Evolutionary conservation across 2,329 filamentous ascomycete genomes (phyloP), one percentile per base, ranked within the genome.

Genomic region (Colletotrichum chlorophyti): DNA sequence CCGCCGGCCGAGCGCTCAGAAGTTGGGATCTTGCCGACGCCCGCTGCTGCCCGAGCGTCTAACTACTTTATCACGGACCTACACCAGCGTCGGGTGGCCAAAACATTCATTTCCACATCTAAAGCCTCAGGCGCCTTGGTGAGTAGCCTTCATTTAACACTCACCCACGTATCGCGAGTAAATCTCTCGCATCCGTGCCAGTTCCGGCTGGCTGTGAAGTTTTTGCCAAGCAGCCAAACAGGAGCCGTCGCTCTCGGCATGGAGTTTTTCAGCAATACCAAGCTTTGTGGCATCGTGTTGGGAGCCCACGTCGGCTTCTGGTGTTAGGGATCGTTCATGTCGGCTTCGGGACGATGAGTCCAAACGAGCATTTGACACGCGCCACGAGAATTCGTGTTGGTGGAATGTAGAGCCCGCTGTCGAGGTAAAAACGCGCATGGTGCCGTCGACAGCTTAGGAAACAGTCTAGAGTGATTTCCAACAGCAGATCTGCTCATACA

Each of bases 251-350:
- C 40, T 15, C 31, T 38, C 17, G 17, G 15, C n/a, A 21, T 8
- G 29, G 31, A 17, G 19, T 6, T 21, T 35, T 42, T 10, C 38
- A 26, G 31, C 8, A n/a, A 38, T 58, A 60, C 58, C 53, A 60
- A 60, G 58, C 53, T 58, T 60, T 58, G 53, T 58, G 58, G 53
- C 58, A 52, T 34, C 23, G 10, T 15, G 11, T 11, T 14, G 43
- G n/a, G 14, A 31, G 34, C 26, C 19, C 15, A 8, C 9, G 34
- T 27, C 26, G 37, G 29, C 34, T 41, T 54, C 26, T 40, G 34
- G n/a, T 17, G 21, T n/a, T 12, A 14, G 12, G 29, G 11, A 31
- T 6, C 15, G 6, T 21, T 34, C 12, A 37, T 14, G 47, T 50
- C 12, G 15, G 19, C 23, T 32, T 23, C 27, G 15, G 5, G 10